These are phyloP conservation scores for Cercospora berteroae DNA, from an alignment of 2,329 filamentous ascomycete genomes.

Conservation along the genomic window DNA sequence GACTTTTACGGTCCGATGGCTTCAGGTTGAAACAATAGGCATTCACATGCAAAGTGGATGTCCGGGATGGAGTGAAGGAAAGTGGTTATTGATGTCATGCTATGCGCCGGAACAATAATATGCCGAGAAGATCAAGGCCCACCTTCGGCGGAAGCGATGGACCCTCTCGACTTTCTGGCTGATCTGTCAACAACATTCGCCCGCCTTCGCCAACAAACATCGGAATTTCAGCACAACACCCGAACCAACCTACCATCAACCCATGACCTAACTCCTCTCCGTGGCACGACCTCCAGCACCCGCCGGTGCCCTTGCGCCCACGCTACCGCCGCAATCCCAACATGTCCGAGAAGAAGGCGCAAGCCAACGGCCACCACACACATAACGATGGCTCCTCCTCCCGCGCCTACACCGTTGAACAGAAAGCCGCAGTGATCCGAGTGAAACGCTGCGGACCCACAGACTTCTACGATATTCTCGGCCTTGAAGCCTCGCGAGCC, in stretches of 20 bases:
- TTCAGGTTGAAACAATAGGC: not conserved
- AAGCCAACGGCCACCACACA: constrained; percentile 47
- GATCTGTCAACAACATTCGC: constrained; percentile 22
- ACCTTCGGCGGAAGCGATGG: not conserved
- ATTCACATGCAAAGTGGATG: not conserved
- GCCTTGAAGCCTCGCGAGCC: constrained; percentile 62
- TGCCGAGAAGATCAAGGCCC: not conserved
- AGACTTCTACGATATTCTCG: constrained; percentile 93
- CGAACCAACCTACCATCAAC: not conserved
- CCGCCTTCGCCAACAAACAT: not conserved
- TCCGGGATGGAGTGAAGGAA: not conserved
- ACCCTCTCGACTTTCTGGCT: not conserved
- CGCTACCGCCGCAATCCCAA: not conserved
- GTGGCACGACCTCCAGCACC: constrained; percentile 13
- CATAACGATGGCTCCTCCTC: constrained; percentile 76
- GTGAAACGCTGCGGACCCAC: constrained; percentile 81
- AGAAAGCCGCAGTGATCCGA: constrained; percentile 85
- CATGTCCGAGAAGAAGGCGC: constrained; percentile 25
- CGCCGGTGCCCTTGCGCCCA: not conserved
- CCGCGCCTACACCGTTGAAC: constrained; percentile 79
- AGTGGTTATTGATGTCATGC: not conserved
- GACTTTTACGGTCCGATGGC: not conserved
- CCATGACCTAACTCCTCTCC: not conserved
- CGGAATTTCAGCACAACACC: not conserved
- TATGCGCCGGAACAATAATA: not conserved